Base-by-base conservation (phyloP, 1,139 yeast genomes). In the Yamadazyma buinensis region DNA sequence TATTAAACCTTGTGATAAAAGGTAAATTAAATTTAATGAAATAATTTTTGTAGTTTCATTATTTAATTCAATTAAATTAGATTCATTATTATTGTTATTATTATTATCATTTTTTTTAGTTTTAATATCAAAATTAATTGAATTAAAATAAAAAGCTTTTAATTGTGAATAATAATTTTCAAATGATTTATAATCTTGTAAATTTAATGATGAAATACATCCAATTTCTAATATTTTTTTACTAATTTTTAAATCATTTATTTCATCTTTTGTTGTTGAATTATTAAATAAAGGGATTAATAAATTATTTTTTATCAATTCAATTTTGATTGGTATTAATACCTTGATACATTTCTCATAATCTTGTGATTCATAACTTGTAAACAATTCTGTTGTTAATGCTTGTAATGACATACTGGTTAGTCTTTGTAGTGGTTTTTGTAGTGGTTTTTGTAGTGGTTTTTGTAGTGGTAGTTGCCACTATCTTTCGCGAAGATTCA, bases 141-240 rank as follows among this genome's bases (percentile, higher is more conserved):
- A 47, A 53, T 68, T 57, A 40, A 62, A 55, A 54, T 88, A 90
- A 57, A 86, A 90, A 18, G 87, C 84, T 43, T 81, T 75, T 53
- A 90, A 72, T 56, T 86, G 94, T 18, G 83, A 76, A 40, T 85
- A 75, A 55, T 76, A 79, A 48, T 81, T 82, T 46, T 82, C 82
- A 52, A 88, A 86, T 23, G 75, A 73, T 20, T 64, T 72, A 51
- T 84, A 79, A 45, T 84, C 72, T 33, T 75, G 64, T 30, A 75
- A 59, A 46, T 82, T 79, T 43, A 92, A 77, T 32, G 88, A 74
- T 12, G 85, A 73, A 41, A 90, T 67, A 0, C 95, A 94, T 11
- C 95, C 97, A 42, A 88, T 79, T 57, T 90, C 97, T 35, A 92
- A 67, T 34, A 90, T 83, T 34, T 84, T 76, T 50, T 94, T 80